Evolutionary conservation across 805 yeast species (phyloP), one percentile per base, ranked within the genome.

Genomic region (Saccharomycopsis guyanensis): DNA sequence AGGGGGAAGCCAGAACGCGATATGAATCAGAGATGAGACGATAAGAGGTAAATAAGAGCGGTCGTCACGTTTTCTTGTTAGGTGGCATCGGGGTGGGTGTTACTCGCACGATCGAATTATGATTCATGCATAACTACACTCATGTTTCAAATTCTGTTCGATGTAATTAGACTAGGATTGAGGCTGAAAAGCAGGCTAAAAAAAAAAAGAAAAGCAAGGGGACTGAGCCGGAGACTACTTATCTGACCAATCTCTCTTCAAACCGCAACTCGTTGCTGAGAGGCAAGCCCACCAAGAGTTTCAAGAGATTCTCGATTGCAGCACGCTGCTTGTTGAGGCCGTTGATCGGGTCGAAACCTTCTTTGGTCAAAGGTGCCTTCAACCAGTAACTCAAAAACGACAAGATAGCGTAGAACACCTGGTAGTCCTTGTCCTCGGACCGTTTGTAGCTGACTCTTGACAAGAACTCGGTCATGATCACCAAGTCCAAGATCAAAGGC

Each of bases 311-410:
- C 70, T 89, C 97, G 55, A 89, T 70, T 43, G 94, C 96, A 57
- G 81, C 75, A 62, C 96, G 82, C 72, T 91, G 97, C 69, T 89
- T 91, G 77, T 87, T 91, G 63, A 89, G 75, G 23, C 97, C 96
- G 60, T 89, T 89, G 59, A 89, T 86, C 27, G 96, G 82, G 62
- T 86, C 82, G 68, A 73, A 85, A 3, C 96, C 96, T 42, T 87
- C 86, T 68, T 91, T 85, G 42, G 95, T 81, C 57, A 89, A 76
- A 54, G 97, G 97, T 2, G 97, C 97, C 73, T 89, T 89, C 62
- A 91, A 79, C 97, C 97, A 89, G 70, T 89, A 89, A 60, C 89
- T 78, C 65, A 89, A 73, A 64, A 88, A 84, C 15, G 94, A 78
- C 62, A 91, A 72, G 42, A 91, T 89, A 20, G 95, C 78, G 68